These are phyloP conservation scores for Curvularia sp. DNA, from an alignment of 2,329 filamentous ascomycete genomes.

Conservation along the genomic window DNA sequence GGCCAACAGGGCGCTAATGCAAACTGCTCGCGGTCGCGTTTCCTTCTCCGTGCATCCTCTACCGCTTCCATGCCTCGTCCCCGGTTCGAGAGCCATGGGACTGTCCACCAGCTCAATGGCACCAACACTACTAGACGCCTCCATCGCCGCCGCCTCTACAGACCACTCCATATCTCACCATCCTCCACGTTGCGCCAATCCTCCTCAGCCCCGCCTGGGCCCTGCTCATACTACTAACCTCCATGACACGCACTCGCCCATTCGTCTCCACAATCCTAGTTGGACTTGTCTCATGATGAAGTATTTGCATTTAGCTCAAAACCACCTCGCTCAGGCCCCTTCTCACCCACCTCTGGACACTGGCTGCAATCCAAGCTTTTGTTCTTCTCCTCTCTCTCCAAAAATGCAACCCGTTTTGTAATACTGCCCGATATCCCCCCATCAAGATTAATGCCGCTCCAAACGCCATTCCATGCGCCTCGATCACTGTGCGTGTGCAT, in stretches of 20 bases:
- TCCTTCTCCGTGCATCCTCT: neutral
- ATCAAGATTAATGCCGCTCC: constrained; percentile 22
- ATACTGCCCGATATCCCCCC: constrained; percentile 5
- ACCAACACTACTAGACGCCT: no score
- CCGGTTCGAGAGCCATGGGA: constrained; percentile 7
- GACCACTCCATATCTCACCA: neutral
- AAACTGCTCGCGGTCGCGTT: constrained; percentile 11
- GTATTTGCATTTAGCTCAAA: constrained; percentile 2
- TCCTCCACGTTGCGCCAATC: no score
- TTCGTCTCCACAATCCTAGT: neutral
- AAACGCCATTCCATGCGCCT: constrained; percentile 30
- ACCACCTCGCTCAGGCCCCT: neutral
- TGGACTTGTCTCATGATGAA: neutral
- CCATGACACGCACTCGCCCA: neutral
- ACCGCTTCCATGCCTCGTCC: neutral
- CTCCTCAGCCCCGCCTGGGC: neutral
- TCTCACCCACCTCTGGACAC: neutral
- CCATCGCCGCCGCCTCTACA: no score
- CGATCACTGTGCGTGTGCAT: constrained; percentile 13
- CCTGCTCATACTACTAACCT: neutral
- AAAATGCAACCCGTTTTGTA: neutral
- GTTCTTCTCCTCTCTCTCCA: neutral
- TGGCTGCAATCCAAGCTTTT: neutral
- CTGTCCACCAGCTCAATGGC: neutral
- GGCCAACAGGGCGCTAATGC: constrained; percentile 19